Evolutionary conservation across 1,284 basidiomycete genomes (phyloP).

Genomic region (Wallemia hederae): DNA sequence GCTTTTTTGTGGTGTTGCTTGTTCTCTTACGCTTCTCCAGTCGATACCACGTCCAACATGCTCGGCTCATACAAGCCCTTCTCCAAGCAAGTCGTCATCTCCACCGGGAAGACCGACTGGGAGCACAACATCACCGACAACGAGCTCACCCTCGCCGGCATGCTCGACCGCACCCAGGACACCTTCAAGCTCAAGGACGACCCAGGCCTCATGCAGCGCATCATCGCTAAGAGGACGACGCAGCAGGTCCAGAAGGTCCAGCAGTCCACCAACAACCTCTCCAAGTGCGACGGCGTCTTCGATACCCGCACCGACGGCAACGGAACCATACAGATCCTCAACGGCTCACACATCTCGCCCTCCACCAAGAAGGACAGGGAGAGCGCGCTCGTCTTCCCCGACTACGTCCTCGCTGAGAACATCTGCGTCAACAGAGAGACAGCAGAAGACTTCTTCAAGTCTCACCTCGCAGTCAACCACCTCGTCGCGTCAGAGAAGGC

Average conservation of each 20-base stretch:
- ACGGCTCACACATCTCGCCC: conserved; percentile 43
- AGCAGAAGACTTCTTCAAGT: conserved; percentile 36
- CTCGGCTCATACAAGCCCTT: conserved; percentile 55
- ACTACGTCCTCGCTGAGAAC: conserved; percentile 49
- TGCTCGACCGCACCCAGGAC: conserved; percentile 16
- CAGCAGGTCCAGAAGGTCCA: conserved; percentile 4
- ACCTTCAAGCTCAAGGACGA: not conserved
- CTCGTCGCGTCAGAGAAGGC: conserved; percentile 17
- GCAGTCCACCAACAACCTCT: conserved; percentile 6
- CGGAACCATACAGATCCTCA: conserved; percentile 34
- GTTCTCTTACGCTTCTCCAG: conserved; percentile 5
- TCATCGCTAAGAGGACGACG: not conserved
- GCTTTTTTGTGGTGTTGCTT: not conserved
- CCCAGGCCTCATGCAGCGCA: not conserved
- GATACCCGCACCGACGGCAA: conserved; percentile 2
- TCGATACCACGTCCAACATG: conserved; percentile 48
- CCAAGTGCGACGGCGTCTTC: conserved; percentile 3
- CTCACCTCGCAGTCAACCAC: conserved; percentile 21
- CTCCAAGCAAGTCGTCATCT: conserved; percentile 53
- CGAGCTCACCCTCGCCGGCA: conserved; percentile 32
- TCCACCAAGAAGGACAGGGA: conserved; percentile 25
- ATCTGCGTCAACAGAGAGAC: conserved; percentile 32
- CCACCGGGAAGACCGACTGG: conserved; percentile 69
- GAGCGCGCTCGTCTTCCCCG: conserved; percentile 60
- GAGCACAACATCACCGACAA: conserved; percentile 38